These are phyloP conservation scores for Dictyostelium citrinum DNA, from an alignment of 78 protist genomes.

Conservation along the genomic window DNA sequence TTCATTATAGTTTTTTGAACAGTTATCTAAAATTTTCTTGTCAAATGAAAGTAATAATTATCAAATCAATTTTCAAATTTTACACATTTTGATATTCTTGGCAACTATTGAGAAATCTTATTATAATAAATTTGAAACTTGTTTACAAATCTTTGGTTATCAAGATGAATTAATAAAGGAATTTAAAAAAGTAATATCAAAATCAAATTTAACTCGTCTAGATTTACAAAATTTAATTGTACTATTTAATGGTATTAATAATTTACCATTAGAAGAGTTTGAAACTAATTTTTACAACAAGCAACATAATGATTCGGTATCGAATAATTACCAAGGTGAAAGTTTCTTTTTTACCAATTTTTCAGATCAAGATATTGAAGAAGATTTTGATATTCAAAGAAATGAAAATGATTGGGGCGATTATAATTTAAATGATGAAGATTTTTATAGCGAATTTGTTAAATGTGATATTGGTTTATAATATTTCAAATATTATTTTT, in stretches of 20 bases:
- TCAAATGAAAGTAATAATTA: background rate
- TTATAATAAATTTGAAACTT: background rate
- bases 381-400: too few species aligned
- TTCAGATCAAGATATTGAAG: background rate
- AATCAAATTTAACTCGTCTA: background rate
- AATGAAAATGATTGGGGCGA: too few species aligned
- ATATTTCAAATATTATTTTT: too few species aligned
- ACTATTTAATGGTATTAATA: background rate
- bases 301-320: too few species aligned
- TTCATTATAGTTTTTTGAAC: background rate
- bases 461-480: too few species aligned
- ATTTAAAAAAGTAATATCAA: background rate
- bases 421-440: too few species aligned
- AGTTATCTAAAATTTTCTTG: background rate
- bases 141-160: background rate
- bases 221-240: background rate
- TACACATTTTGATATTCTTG: background rate
- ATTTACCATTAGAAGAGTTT: background rate
- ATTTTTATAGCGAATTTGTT: too few species aligned
- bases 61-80: background rate
- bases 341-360: background rate
- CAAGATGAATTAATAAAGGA: background rate
- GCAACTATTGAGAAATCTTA: background rate
- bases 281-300: background rate
- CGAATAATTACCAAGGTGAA: background rate